Base-by-base conservation (phyloP, 305 asterid species). In the Plantago coronopus region DNA sequence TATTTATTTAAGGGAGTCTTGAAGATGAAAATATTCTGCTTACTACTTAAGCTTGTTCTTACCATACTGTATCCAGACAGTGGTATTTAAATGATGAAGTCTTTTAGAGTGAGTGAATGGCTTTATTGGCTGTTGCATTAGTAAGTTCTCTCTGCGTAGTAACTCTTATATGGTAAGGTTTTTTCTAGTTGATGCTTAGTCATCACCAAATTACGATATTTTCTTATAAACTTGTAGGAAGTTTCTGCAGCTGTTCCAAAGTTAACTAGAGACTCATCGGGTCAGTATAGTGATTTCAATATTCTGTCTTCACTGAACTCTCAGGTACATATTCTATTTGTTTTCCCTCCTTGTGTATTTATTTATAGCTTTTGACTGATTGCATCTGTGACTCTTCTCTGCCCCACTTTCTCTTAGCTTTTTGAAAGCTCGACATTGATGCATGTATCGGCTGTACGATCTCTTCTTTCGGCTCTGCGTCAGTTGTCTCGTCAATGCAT, bases 361-460 rank as follows among this genome's bases (percentile, higher is more conserved):
- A 37, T 61, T 66, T 42, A 54, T 58, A 34, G 22, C 48, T 46
- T 51, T 70, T 14, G 55, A 48, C 48, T 76, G 42, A 59, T 62
- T 62, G 38, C 45, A 48, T 59, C 56, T 63, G 54, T 69, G 69
- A 37, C 37, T 25, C 44, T 54, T 20, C 40, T 48, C 51, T 57
- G 56, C 34, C 34, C 58, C 59, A 27, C 50, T 48, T 45, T 59
- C 51, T 43, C 16, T 61, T 69, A 91, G 98, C 93, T 91, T 67
- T 91, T 91, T 68, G 95, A 91, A 89, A 89, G 98, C 91, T 89
- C 98, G 51, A 91, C 86, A 16, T 62, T 83, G 78, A 91, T 91
- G 98, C 91, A 84, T 68, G 77, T 88, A 48, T 76, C 97, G 23
- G 86, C 98, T 13, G 96, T 91, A 74, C 87, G 79, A 65, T 91